Base-by-base conservation (phyloP, 768 basidiomycete genomes). In the Leucocoprinus leucothites region DNA sequence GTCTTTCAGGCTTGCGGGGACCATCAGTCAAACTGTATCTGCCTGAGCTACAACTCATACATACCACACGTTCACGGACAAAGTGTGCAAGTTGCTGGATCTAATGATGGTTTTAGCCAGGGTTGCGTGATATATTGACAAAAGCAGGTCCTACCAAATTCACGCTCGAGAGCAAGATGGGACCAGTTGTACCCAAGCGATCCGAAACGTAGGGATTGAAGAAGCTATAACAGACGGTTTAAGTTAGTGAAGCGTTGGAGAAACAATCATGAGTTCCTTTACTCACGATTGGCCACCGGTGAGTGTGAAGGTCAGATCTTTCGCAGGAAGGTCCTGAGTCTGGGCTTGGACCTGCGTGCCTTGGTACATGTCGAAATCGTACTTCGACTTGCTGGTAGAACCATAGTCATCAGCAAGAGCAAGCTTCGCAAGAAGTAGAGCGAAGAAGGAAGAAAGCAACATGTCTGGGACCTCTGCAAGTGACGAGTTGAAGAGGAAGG, bases 1-100 rank as follows among this genome's bases (percentile, higher is more conserved):
- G 65, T 22, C 69, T 64, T 50, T 69, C 70, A 31, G 70, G 70
- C 60, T 58, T 48, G 28, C 8, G 49, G 26, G 28, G 22, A 31
- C 31, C 5, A 31, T 31, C 31, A 31, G 31, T 31, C 31, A 5
- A 5, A 5, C 11, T 11, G 31, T 5, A 11, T 31, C 6, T 31
- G 5, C 11, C 11, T 31, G 13, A 21, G 22, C 9, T 18, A 9
- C 25, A 11, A 9, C 21, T 49, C 1, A 25, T 5, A 48, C 56
- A 55, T 43, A 59, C 61, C 40, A 62, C 56, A 35, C 58, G 36
- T 42, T 62, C 61, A 43, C 61, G 58, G 44, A 60, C 51, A 28
- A 62, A 62, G 51, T 62, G 61, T n/a, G 61, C 58, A 14, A 62
- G 48, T 31, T 52, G 56, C 38, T 62, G 52, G 31, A 59, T 60